Base-by-base conservation (phyloP, 1,284 basidiomycete genomes). In the Leccinum variabile region DNA sequence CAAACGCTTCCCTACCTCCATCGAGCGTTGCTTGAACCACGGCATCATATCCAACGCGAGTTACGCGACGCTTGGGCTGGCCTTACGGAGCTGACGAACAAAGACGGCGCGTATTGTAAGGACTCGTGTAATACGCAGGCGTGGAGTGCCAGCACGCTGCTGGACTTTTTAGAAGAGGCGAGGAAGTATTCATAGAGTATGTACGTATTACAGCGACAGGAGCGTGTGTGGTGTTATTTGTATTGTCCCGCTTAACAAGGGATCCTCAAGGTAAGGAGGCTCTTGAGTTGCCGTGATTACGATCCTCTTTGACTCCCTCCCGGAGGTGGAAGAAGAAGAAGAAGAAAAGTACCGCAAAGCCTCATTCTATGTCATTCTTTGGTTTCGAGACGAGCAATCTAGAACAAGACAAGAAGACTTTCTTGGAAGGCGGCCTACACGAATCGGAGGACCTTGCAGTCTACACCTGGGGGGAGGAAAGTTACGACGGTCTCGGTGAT, bases 91-190 rank as follows among this genome's bases (percentile, higher is more conserved):
- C 78, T 98, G 67, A 95, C 92, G 63, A 95, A 97, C 76, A 84
- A 85, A 67, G 84, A 94, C 67, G 95, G 94, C 7, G 76, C 79
- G 55, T 87, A 87, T 77, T 97, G 95, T 75, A 77, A 76, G 62
- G 95, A 98, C 76, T 94, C 93, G 59, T 97, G 95, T 74, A 81
- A 84, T 59, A 95, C 95, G 37, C 95, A 98, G 75, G 95, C 95
- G 5, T 97, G 95, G 95, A 93, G 90, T 72, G 85, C 91, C 41
- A 94, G 92, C 75, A 95, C 92, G 25, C 76, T 96, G 68, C 81
- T 97, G 32, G 94, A 96, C 78, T 91, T 95, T 74, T 77, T 96
- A 58, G 86, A 94, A 68, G 84, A 84, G 59, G 91, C 91, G 63
- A 86, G 57, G 32, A 60, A 89, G 57, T 65, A 65, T 60, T 64